Percentiles rank a stretch among this genome's conserved stretches.
Evolutionary conservation across 2,329 filamentous ascomycete genomes (phyloP).

Genomic region (Claviceps cyperi): DNA sequence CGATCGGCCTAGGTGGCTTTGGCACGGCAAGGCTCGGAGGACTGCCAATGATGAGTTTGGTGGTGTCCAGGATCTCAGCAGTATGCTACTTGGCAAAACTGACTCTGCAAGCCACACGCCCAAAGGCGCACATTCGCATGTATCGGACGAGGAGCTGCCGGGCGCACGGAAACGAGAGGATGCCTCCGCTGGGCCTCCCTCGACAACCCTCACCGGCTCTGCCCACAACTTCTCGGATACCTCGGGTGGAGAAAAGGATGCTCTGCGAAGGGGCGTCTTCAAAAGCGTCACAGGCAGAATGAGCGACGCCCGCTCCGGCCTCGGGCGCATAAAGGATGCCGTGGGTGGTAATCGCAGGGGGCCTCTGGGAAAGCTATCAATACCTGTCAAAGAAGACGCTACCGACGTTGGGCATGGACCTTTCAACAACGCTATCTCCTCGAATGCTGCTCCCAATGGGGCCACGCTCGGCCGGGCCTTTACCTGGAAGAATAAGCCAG

Average conservation of each 20-base stretch:
- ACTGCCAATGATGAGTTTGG: conserved; percentile 28
- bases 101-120: conserved; percentile 24
- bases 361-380: conserved; percentile 37
- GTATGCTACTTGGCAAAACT: conserved; percentile 42
- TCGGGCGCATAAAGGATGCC: conserved; percentile 75
- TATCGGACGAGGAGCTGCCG: conserved; percentile 34
- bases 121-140: conserved; percentile 36
- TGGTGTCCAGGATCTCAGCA: conserved; percentile 29
- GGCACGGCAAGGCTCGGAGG: conserved; percentile 78
- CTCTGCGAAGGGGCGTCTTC: conserved; percentile 51
- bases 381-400: conserved; percentile 35
- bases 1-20: conserved; percentile 82
- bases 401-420: conserved; percentile 17
- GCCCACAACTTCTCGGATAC: conserved; percentile 32
- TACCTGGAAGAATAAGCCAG: conserved; percentile 50
- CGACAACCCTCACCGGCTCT: conserved; percentile 29
- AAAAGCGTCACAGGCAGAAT: conserved; percentile 69
- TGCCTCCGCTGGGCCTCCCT: conserved; percentile 24
- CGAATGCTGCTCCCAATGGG: conserved; percentile 8
- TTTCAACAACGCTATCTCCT: conserved; percentile 4
- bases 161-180: conserved; percentile 32
- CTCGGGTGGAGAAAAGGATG: conserved; percentile 35
- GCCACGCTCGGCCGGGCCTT: conserved; percentile 34
- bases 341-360: conserved; percentile 49
- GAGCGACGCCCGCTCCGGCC: conserved; percentile 66